Base-by-base conservation (phyloP, 352 stramenopile species). In the Albugo candida region DNA sequence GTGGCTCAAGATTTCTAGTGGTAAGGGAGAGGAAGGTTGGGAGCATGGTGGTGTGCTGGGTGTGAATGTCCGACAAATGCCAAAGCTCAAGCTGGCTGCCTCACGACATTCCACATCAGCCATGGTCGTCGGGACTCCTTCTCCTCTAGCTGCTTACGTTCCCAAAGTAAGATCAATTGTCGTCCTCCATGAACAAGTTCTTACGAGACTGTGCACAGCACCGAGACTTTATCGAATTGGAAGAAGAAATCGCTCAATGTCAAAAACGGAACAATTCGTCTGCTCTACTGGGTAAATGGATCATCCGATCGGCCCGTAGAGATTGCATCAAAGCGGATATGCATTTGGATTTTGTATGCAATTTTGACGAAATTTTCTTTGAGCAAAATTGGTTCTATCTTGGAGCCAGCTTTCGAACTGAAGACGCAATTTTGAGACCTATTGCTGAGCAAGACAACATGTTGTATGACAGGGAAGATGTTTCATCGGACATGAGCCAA, bases 331-430 rank as follows among this genome's bases (percentile, higher is more conserved):
- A 31, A 8, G 8, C 24, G 3, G 8, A 31, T 10, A 31, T 31
- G 24, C 24, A 31, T 8, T 8, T 10, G 72, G 69, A 67, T 21
- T 86, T 81, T 46, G 74, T 86, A 20, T 83, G 83, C 62, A 87
- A 84, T 59, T 75, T 75, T 48, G 72, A 84, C 46, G 75, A 87
- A 52, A 61, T 87, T 13, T 87, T 78, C 49, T 49, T 87, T 13
- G 72, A 87, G 61, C 75, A 87, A 41, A 71, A 87, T 57, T 84
- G 75, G 71, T 87, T 87, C 58, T 84, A 87, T 42, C 52, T 87
- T 8, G 70, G 65, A 16, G 72, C 75, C 24, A 31, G 24, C 8
- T 31, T 31, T 31, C n/a, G n/a, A n/a, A n/a, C n/a, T n/a, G n/a
- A n/a, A n/a, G n/a, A n/a, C n/a, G n/a, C n/a, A n/a, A n/a, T n/a